phyloP scores from a whole-genome alignment of 345 rosid genomes.

The Gossypium thurberi region DNA sequence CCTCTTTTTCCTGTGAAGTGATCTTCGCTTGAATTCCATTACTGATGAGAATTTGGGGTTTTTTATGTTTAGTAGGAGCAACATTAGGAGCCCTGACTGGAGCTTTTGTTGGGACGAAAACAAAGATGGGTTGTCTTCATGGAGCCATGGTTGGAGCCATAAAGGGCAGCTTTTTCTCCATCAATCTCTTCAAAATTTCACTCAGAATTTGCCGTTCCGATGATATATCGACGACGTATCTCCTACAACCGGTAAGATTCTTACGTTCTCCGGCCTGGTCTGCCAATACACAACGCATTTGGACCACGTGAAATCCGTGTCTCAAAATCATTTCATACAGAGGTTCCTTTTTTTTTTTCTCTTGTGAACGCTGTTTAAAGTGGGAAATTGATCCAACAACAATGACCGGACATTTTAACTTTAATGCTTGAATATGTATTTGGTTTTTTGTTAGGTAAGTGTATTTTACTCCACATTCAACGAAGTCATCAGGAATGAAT shows the following conservation, averaged over 20 bases:
- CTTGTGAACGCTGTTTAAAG: background rate
- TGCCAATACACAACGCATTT: background rate
- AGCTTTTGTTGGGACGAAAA: slow-evolving; percentile 22
- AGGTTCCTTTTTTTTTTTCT: background rate
- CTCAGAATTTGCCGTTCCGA: slow-evolving; percentile 15
- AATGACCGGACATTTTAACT: background rate
- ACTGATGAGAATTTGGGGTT: background rate
- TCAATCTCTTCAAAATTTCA: slow-evolving; percentile 10
- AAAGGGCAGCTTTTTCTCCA: slow-evolving; percentile 19
- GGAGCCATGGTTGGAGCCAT: slow-evolving; percentile 28
- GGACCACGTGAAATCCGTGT: background rate
- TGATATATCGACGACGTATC: background rate
- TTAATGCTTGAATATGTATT: background rate
- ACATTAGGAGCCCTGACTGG: slow-evolving; percentile 24
- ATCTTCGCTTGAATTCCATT: background rate
- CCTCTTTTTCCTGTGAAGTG: background rate
- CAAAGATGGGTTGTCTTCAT: slow-evolving; percentile 18
- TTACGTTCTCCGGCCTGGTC: background rate
- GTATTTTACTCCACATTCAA: background rate
- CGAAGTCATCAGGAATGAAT: background rate
- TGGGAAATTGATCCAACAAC: background rate
- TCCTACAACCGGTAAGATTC: slow-evolving; percentile 19
- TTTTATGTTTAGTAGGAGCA: slow-evolving; percentile 22
- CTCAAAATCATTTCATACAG: background rate
- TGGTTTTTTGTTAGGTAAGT: background rate